phyloP scores from a whole-genome alignment of 2,329 filamentous ascomycete genomes.

The Byssochlamys sp. region DNA sequence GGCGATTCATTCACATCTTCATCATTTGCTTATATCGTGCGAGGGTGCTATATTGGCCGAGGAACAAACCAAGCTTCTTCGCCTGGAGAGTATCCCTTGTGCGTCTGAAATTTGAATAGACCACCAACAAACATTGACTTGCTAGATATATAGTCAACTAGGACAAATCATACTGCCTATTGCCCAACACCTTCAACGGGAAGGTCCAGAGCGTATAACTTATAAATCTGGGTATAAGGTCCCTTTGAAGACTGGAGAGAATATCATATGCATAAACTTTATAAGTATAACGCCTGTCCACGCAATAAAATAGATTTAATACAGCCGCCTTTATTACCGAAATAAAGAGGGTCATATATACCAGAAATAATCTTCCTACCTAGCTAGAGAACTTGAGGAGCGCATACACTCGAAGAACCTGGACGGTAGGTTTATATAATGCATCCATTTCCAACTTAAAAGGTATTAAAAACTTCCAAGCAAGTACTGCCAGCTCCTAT shows the following conservation, averaged over 20 bases:
- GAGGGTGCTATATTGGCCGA: too few species aligned
- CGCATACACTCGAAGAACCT: conserved; percentile 4
- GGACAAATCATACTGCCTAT: conserved; percentile 13
- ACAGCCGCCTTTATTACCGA: conserved; percentile 11
- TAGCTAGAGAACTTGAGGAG: conserved; percentile 1
- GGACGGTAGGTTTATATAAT: conserved; percentile 12
- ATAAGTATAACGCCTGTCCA: conserved; percentile 16
- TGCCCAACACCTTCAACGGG: conserved; percentile 4
- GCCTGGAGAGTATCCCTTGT: conserved; percentile 4
- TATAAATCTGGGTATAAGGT: conserved; percentile 13
- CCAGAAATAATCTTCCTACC: conserved; percentile 13
- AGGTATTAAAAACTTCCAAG: conserved; percentile 9
- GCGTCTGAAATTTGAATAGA: too few species aligned
- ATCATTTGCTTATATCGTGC: too few species aligned
- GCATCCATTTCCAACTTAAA: conserved; percentile 11
- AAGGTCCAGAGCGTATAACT: conserved; percentile 15
- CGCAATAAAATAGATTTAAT: conserved; percentile 14
- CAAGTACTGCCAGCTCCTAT: conserved; percentile 6
- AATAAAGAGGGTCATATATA: conserved; percentile 16
- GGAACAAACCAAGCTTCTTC: too few species aligned
- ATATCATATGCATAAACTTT: conserved; percentile 11
- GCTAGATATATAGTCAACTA: conserved; percentile 13
- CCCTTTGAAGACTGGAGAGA: conserved; percentile 12
- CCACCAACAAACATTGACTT: conserved; percentile 5
- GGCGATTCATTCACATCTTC: too few species aligned